These are phyloP conservation scores for Pichia sp. DNA, from an alignment of 1,139 yeast species.

Conservation along the genomic window DNA sequence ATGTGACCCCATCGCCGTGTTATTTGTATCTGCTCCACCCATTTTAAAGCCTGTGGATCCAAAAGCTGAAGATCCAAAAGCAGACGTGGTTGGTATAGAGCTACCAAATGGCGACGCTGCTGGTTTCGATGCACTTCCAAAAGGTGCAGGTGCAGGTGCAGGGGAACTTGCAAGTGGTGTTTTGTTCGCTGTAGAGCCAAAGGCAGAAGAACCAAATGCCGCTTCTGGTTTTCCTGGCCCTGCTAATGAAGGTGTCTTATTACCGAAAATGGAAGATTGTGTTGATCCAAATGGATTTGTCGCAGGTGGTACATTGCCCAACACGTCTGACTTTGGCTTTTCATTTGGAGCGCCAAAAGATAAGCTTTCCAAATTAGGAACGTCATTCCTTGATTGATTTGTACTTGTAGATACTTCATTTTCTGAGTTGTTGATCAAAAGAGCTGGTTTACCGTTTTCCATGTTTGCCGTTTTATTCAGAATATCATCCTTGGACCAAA, in stretches of 20 bases:
- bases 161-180: no score
- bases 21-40: not conserved
- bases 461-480: constrained; percentile 23
- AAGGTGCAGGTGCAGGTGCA: no score
- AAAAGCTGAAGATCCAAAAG: constrained; percentile 13
- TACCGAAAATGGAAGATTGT: constrained; percentile 5
- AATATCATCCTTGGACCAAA: constrained; percentile 45
- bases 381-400: not conserved
- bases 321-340: not conserved
- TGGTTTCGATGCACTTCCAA: no score
- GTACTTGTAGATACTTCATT: not conserved
- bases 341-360: constrained; percentile 3
- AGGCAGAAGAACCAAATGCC: no score
- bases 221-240: not conserved
- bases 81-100: not conserved
- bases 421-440: no score
- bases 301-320: not conserved
- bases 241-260: not conserved
- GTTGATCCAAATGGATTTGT: constrained; percentile 13
- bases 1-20: not conserved
- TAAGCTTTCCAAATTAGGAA: not conserved
- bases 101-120: constrained; percentile 1
- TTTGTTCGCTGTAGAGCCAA: no score
- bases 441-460: no score
- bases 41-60: constrained; percentile 8